These are phyloP conservation scores for Stylosanthes scabra DNA, from an alignment of 331 rosid species.

Conservation along the genomic window DNA sequence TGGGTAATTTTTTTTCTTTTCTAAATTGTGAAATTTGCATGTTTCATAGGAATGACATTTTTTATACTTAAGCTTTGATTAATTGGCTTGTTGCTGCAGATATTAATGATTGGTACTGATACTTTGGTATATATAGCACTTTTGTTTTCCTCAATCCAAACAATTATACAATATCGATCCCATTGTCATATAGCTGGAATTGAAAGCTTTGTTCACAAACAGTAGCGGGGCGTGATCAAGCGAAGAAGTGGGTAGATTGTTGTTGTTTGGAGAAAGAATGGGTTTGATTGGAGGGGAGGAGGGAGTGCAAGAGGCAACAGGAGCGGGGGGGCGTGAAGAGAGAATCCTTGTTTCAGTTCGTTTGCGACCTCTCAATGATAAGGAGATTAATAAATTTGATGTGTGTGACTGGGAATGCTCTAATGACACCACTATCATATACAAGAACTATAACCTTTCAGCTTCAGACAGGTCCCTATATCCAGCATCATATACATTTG, in stretches of 20 bases:
- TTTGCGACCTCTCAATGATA: conserved; percentile 72
- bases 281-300: conserved; percentile 67
- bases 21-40: conserved; percentile 13
- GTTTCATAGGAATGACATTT: conserved; percentile 61
- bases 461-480: conserved; percentile 80
- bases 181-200: conserved; percentile 42
- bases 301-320: conserved; percentile 40
- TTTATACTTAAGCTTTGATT: background rate
- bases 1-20: conserved; percentile 37
- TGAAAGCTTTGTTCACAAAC: conserved; percentile 33
- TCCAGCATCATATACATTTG: conserved; percentile 80
- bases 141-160: conserved; percentile 41
- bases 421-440: conserved; percentile 69
- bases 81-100: conserved; percentile 64
- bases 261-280: conserved; percentile 49
- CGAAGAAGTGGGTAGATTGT: no score
- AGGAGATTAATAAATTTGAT: conserved; percentile 65
- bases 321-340: conserved; percentile 47
- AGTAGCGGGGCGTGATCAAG: no score
- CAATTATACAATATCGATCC: conserved; percentile 40
- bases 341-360: conserved; percentile 80
- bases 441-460: conserved; percentile 70
- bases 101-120: conserved; percentile 50
- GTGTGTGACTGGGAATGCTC: conserved; percentile 88
- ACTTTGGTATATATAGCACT: conserved; percentile 50